phyloP scores from a whole-genome alignment of 257 asterid species.

The Handroanthus guayacan region DNA sequence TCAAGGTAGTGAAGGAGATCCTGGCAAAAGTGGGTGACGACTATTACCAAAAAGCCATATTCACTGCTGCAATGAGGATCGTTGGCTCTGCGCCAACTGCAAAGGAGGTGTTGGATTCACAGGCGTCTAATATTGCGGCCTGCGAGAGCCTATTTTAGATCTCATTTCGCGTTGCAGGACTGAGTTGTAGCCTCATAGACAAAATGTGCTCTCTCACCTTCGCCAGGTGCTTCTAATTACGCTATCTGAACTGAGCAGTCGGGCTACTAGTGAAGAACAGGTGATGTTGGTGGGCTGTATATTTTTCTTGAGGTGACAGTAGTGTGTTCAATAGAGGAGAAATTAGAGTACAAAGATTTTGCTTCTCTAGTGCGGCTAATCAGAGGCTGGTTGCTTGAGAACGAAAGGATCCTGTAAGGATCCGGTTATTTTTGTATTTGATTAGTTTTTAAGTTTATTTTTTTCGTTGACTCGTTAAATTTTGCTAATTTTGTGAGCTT shows the following conservation, averaged over 20 bases:
- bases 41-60: conserved; percentile 62
- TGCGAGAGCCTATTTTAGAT: conserved; percentile 64
- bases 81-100: conserved; percentile 59
- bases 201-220: conserved; percentile 36
- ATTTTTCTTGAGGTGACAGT: conserved; percentile 54
- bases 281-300: conserved; percentile 48
- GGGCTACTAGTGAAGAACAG: conserved; percentile 29
- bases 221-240: conserved; percentile 6
- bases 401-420: conserved; percentile 35
- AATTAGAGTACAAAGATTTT: conserved; percentile 45
- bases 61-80: conserved; percentile 46
- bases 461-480: conserved; percentile 54
- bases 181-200: conserved; percentile 33
- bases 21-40: conserved; percentile 64
- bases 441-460: conserved; percentile 48
- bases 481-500: conserved; percentile 55
- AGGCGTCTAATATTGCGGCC: conserved; percentile 67
- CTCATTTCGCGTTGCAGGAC: conserved; percentile 26
- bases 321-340: conserved; percentile 49
- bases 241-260: conserved; percentile 4
- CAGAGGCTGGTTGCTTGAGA: conserved; percentile 46
- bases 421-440: conserved; percentile 63
- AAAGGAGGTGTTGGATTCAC: conserved; percentile 62
- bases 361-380: conserved; percentile 48
- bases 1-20: conserved; percentile 66